Evolutionary conservation across 2,329 filamentous ascomycete genomes (phyloP), one percentile per base, ranked within the genome.

Genomic region (Cordyceps cicadae): DNA sequence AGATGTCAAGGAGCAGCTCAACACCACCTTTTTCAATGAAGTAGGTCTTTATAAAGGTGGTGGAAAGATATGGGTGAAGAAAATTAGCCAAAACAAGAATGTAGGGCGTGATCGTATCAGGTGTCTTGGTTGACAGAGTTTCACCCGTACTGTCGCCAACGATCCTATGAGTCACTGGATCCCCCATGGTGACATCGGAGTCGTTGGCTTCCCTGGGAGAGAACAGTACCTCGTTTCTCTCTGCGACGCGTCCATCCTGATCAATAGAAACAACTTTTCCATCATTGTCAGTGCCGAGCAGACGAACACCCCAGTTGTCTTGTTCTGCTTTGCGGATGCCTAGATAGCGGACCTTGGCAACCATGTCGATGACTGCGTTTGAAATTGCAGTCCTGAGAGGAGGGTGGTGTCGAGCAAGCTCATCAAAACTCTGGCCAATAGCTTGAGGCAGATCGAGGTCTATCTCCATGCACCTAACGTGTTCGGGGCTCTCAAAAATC

Each of bases 401-500:
- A 0, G 95, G 94, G 68, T 99, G 94, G 70, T 99, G 94, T 46
- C 94, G 87, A 57, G 93, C 89, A 62, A 99, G 81, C 73, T 99
- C 94, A 71, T 99, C 94, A 69, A 99, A 97, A 46, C 87, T 89
- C 29, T 83, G 84, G 12, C 94, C 94, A 54, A 99, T 82, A 45
- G 85, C 84, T 34, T 82, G 83, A 11, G 92, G 83, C 62, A 95
- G 79, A 41, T 80, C 77, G 5, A 82, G 78, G 65, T 96, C 93
- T 43, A 80, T 78, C 64, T 90, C 86, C 81, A 99, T 86, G 64
- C 87, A 88, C 67, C 89, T 90, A 62, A 99, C 86, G 73, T 99
- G 95, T 17, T 86, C 82, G 2, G 92, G 87, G 66, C 91, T 97
- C 73, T 97, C 90, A 66, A 99, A 99, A n/a, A 97, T 91, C 70